Base-by-base conservation (phyloP, 2,329 filamentous ascomycete species). In the Ophiostoma sp. region DNA sequence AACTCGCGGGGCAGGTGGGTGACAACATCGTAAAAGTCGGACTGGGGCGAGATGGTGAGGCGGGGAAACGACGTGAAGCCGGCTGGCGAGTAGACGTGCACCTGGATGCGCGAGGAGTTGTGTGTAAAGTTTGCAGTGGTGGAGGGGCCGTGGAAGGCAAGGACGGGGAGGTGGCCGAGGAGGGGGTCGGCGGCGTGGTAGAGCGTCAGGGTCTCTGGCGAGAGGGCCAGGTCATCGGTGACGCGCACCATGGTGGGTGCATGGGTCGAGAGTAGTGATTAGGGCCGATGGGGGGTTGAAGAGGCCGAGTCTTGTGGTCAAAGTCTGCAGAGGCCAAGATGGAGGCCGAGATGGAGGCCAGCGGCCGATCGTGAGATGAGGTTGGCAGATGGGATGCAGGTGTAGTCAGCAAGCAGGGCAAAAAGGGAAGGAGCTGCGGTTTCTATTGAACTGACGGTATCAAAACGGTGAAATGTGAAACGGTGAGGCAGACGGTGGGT, bases 81-180 rank as follows among this genome's bases (percentile, higher is more conserved):
- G 74, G 93, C 94, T 2, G 93, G 89, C 72, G 91, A 92, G 81
- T 96, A 92, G 80, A 99, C 87, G 80, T 98, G 95, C 74, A 95
- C 87, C 82, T 98, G 94, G 75, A 98, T 94, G 79, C 95, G 91
- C 73, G 94, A 97, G 81, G 91, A 94, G 80, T 93, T 96, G 76
- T 89, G 88, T 67, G 89, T 92, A 74, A 90, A 91, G 80, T 96
- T 96, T 76, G 92, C 89, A 62, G 93, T 96, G 39, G 94, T 93
- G 66, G 94, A 94, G 20, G 93, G 88, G 17, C 94, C 94, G 79
- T 97, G 92, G 84, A 98, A 97, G 79, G 97, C 86, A 75, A 98
- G 85, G 75, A 98, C 84, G 68, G 94, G 89, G 73, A 93, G 84
- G 81, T 94, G 86, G 79, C 90, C 90, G 70, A 96, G 89, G 74